Percentiles rank a stretch among this genome's conserved stretches.
Conservation (phyloP, 306 rosid species). For the Abrus pulchellus region DNA sequence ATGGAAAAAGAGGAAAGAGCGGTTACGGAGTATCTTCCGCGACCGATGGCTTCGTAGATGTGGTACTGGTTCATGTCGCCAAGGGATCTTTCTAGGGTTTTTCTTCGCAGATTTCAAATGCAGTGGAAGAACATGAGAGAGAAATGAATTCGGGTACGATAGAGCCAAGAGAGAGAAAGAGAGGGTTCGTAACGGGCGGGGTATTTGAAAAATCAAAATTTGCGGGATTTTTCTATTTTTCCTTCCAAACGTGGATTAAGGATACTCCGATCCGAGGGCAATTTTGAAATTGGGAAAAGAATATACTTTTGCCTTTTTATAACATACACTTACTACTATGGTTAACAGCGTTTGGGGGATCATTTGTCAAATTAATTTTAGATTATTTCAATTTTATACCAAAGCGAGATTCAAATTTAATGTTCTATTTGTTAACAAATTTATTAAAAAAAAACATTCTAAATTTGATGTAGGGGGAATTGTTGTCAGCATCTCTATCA, state of each 20-base stretch:
- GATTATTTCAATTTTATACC: too few relatives aligned
- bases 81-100: slow-evolving; percentile 57
- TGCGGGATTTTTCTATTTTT: slow-evolving; percentile 3
- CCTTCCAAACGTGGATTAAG: neutral
- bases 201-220: slow-evolving; percentile 16
- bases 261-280: neutral
- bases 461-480: too few relatives aligned
- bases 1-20: slow-evolving; percentile 4
- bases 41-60: slow-evolving; percentile 95
- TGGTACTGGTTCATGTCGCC: slow-evolving; percentile 86
- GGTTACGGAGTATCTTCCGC: slow-evolving; percentile 90
- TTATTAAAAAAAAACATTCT: too few relatives aligned
- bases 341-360: too few relatives aligned
- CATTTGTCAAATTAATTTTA: too few relatives aligned
- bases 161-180: neutral
- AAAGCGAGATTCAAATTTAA: too few relatives aligned
- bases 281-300: neutral
- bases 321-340: neutral
- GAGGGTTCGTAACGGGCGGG: slow-evolving; percentile 49
- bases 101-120: slow-evolving; percentile 44
- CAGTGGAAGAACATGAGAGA: slow-evolving; percentile 27
- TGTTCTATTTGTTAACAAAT: too few relatives aligned
- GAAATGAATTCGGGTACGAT: neutral
- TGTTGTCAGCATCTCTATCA: too few relatives aligned
- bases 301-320: neutral